Percentiles rank a stretch among this genome's conserved stretches.
These are phyloP conservation scores for Steccherinum ochraceum DNA, from an alignment of 768 basidiomycete species.

Conservation along the genomic window DNA sequence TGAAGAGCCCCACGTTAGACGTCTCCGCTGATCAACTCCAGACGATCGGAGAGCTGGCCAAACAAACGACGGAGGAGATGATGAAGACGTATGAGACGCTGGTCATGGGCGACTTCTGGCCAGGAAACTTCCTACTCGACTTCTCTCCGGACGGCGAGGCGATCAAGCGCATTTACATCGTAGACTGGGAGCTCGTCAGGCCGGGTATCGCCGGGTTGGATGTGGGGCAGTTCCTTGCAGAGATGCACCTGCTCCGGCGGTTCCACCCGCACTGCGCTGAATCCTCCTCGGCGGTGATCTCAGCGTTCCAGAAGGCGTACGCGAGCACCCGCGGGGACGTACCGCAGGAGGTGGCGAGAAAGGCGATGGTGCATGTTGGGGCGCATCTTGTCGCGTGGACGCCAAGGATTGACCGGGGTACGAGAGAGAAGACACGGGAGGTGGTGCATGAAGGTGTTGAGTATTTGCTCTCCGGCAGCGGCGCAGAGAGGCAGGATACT, in stretches of 20 bases:
- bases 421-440: constrained; percentile 37
- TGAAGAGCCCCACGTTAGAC: constrained; percentile 36
- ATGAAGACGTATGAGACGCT: constrained; percentile 27
- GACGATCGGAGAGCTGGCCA: constrained; percentile 26
- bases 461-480: constrained; percentile 8
- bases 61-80: constrained; percentile 19
- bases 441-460: constrained; percentile 46
- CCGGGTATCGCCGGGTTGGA: constrained; percentile 53
- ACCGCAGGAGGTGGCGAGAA: constrained; percentile 20
- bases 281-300: constrained; percentile 30
- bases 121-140: constrained; percentile 56
- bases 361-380: constrained; percentile 43
- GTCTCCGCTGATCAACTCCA: constrained; percentile 31
- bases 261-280: constrained; percentile 36
- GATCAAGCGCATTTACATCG: constrained; percentile 37
- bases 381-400: constrained; percentile 49
- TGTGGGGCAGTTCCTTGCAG: constrained; percentile 59
- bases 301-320: constrained; percentile 43
- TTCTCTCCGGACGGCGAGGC: constrained; percentile 19
- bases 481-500: constrained; percentile 5
- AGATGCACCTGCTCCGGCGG: constrained; percentile 43
- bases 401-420: constrained; percentile 44
- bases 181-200: constrained; percentile 65
- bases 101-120: constrained; percentile 71
- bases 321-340: constrained; percentile 13